These are phyloP conservation scores for Silybum marianum DNA, from an alignment of 129 eudicot genomes.

Conservation along the genomic window DNA sequence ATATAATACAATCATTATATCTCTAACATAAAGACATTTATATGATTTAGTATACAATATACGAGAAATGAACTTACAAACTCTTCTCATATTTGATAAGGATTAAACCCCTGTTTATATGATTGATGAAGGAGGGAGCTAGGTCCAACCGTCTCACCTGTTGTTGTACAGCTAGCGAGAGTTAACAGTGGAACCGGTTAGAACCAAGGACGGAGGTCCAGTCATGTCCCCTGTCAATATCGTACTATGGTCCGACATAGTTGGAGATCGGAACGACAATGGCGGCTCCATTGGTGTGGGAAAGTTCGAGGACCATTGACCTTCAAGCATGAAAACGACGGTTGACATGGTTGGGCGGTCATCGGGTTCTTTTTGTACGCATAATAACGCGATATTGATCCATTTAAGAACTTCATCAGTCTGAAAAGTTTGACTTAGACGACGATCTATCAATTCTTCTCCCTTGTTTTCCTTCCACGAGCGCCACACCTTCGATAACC, in stretches of 20 bases:
- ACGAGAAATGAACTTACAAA: not conserved
- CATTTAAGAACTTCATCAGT: conserved; percentile 23
- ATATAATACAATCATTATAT: not conserved
- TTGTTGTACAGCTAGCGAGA: conserved; percentile 3
- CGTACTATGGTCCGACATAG: not conserved
- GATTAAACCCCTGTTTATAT: no score
- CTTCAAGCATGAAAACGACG: conserved; percentile 37
- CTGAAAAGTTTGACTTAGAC: not conserved
- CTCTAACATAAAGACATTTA: not conserved
- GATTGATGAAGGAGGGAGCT: not conserved
- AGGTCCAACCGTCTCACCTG: not conserved
- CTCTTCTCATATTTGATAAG: not conserved
- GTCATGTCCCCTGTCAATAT: conserved; percentile 10
- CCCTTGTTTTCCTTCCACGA: conserved; percentile 35
- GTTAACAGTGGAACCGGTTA: not conserved
- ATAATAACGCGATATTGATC: conserved; percentile 37
- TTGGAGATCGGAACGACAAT: conserved; percentile 22
- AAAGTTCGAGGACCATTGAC: conserved; percentile 32
- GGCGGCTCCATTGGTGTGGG: conserved; percentile 33
- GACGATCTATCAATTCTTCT: conserved; percentile 29
- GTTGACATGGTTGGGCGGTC: conserved; percentile 47
- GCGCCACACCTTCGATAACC: conserved; percentile 25
- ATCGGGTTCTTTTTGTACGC: conserved; percentile 42
- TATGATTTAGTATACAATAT: not conserved
- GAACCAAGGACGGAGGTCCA: not conserved